Conservation (phyloP, 2,329 filamentous ascomycete species). For the Chlorencoelia australis region DNA sequence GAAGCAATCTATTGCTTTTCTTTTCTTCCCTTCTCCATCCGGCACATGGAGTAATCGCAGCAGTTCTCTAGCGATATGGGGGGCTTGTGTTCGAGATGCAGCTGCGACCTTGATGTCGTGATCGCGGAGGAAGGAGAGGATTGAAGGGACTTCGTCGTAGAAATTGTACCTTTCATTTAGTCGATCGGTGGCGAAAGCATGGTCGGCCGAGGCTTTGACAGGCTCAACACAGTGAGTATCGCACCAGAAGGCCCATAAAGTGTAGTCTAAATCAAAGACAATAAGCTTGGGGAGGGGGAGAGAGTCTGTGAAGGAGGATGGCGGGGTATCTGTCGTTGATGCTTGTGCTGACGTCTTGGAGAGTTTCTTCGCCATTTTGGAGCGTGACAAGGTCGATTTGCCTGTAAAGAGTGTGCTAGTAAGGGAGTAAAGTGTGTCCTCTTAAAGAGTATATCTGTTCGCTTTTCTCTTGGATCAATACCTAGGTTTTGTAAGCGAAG, state of each 20-base stretch:
- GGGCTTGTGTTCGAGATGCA: slow-evolving; percentile 72
- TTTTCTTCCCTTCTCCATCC: slow-evolving; percentile 23
- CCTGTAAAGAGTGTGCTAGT: too few species aligned
- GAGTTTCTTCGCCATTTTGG: slow-evolving; percentile 19
- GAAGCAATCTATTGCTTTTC: slow-evolving; percentile 47
- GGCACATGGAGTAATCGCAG: slow-evolving; percentile 60
- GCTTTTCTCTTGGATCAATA: too few species aligned
- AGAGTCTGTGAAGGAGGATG: slow-evolving; percentile 20
- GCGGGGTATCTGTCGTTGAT: slow-evolving; percentile 11
- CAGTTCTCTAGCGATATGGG: slow-evolving; percentile 71
- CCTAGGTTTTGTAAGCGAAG: too few species aligned
- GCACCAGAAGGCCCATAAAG: slow-evolving; percentile 97
- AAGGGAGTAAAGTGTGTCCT: too few species aligned
- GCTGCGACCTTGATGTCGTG: slow-evolving; percentile 50
- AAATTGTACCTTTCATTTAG: slow-evolving; percentile 59
- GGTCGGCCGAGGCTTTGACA: slow-evolving; percentile 41
- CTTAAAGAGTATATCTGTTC: too few species aligned
- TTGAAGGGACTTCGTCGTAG: slow-evolving; percentile 57
- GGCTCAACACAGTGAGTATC: slow-evolving; percentile 83
- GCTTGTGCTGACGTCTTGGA: slow-evolving; percentile 4
- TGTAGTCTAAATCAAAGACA: slow-evolving; percentile 96
- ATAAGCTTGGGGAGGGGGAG: slow-evolving; percentile 47
- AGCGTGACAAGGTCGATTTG: too few species aligned
- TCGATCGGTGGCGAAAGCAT: slow-evolving; percentile 38
- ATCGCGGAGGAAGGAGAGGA: slow-evolving; percentile 46